A percentile compares a stretch with the other conserved stretches of the same genome.
phyloP scores from a whole-genome alignment of 768 basidiomycete genomes.

The Royoungia palumana region DNA sequence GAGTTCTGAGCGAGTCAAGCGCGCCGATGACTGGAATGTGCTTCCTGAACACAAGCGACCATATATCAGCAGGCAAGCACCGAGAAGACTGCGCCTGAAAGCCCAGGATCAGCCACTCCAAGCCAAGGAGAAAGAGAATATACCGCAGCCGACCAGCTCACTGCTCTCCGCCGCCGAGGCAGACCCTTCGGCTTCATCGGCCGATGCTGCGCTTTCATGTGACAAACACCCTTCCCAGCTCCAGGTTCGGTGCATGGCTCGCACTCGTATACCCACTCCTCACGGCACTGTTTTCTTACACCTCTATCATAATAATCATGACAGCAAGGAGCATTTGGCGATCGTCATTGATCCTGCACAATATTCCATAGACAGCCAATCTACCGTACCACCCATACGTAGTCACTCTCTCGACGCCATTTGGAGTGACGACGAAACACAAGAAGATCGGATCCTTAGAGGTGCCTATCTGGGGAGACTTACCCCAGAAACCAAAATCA shows the following conservation, averaged over 20 bases:
- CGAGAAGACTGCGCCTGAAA: conserved; percentile 58
- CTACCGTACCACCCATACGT: conserved; percentile 60
- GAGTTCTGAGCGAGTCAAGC: conserved; percentile 49
- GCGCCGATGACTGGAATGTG: conserved; percentile 38
- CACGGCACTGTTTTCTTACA: conserved; percentile 93
- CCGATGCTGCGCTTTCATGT: conserved; percentile 8
- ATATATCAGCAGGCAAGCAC: conserved; percentile 75
- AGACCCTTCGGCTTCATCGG: conserved; percentile 32
- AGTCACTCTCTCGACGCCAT: conserved; percentile 76
- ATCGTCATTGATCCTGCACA: conserved; percentile 93
- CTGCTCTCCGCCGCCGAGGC: conserved; percentile 31
- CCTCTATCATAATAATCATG: conserved; percentile 89
- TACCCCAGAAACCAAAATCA: conserved; percentile 47
- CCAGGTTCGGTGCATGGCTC: conserved; percentile 91
- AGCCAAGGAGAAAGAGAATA: conserved; percentile 48
- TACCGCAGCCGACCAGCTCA: conserved; percentile 22
- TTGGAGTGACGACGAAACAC: conserved; percentile 85
- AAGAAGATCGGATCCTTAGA: conserved; percentile 87
- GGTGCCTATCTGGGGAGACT: conserved; percentile 92
- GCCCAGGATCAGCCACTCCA: conserved; percentile 29
- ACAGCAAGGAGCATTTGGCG: conserved; percentile 93
- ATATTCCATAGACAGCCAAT: conserved; percentile 45
- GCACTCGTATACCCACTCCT: conserved; percentile 95
- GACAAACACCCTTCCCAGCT: conserved; percentile 23
- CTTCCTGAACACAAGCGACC: conserved; percentile 44